phyloP scores from a whole-genome alignment of 306 rosid species.

The Trifolium repens region DNA sequence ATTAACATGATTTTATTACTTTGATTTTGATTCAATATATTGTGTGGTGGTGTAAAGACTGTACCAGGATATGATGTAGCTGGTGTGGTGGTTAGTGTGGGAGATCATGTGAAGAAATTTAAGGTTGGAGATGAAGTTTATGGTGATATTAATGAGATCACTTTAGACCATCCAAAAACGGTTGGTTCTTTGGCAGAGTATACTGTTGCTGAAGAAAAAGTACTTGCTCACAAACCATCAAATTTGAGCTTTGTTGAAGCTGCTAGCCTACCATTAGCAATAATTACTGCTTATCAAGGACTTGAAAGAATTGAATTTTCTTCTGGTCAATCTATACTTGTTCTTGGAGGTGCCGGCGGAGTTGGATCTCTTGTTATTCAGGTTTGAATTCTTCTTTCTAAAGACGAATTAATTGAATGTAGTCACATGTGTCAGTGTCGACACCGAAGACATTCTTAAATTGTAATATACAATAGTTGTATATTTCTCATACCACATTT shows the following conservation, averaged over 20 bases:
- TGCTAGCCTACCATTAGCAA: constrained; percentile 69
- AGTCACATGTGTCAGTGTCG: no score
- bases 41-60: constrained; percentile 38
- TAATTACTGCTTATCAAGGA: constrained; percentile 68
- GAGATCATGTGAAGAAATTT: constrained; percentile 59
- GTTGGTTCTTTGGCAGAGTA: constrained; percentile 65
- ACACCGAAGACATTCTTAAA: no score
- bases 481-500: no score
- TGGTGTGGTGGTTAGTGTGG: constrained; percentile 68
- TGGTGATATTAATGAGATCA: constrained; percentile 57
- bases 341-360: constrained; percentile 78
- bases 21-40: no score
- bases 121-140: constrained; percentile 72
- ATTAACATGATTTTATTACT: not conserved
- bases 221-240: constrained; percentile 61
- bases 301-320: constrained; percentile 51
- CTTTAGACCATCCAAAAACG: constrained; percentile 41
- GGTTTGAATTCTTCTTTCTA: constrained; percentile 38
- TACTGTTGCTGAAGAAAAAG: constrained; percentile 59
- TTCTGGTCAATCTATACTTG: constrained; percentile 59
- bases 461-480: no score
- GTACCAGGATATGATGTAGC: constrained; percentile 66
- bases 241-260: constrained; percentile 68
- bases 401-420: not conserved
- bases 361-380: constrained; percentile 64